Base-by-base conservation (phyloP, 805 yeast genomes). In the Pichia californica region DNA sequence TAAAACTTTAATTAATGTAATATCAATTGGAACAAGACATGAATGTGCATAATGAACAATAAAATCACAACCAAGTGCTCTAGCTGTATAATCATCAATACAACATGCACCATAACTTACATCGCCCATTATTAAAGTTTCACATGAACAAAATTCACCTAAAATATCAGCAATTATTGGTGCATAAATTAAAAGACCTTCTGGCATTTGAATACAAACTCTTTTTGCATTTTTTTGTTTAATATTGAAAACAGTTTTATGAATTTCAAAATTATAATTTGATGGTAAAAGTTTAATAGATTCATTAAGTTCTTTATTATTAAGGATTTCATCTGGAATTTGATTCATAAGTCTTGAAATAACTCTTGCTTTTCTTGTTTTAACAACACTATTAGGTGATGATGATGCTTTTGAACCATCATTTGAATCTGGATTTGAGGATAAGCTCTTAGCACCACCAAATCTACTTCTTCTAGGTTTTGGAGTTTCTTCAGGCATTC, bases 21-120 rank as follows among this genome's bases (percentile, higher is more conserved):
- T 74, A 60, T 89, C 98, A 25, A 93, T 85, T 3, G 99, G 99
- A 1, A 93, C 97, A 36, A 93, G 70, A 64, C 99, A 93, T 7
- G 96, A 88, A 61, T 93, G 99, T 2, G 99, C 99, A 63, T 93
- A 93, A 64, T 93, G 99, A 13, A 91, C 88, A 47, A 93, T 80
- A 56, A 89, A 83, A 58, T 93, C 99, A 65, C 99, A 93, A 38
- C 85, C 96, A 23, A 93, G 64, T 0, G 98, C 80, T 50, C 89
- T 71, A 2, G 99, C 99, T 0, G 99, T 89, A 59, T 73, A 93
- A 58, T 93, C 99, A 61, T 93, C 99, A 36, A 93, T 88, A 65
- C 99, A 93, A 61, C 99, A 93, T 0, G 99, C 99, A 34, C 99
- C 99, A 57, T 93, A 93, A 0, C 97, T 87, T 0, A 93, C 99